phyloP scores from a whole-genome alignment of 2,329 filamentous ascomycete species.

The Gyromitra esculenta region DNA sequence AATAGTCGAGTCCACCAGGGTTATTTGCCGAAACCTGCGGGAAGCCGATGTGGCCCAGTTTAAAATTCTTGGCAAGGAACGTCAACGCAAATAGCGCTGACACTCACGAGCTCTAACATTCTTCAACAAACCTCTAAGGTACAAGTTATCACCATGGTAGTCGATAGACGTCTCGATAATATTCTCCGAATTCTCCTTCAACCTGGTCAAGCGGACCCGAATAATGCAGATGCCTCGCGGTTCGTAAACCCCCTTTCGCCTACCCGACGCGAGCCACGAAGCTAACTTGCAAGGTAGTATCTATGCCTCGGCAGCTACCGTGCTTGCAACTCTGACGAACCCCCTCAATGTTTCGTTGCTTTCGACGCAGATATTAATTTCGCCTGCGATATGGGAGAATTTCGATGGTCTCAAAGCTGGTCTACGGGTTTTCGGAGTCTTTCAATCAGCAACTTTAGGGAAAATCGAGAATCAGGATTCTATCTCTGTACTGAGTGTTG shows the following conservation, averaged over 20 bases:
- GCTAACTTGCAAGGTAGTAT: slow-evolving; percentile 58
- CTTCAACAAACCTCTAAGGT: slow-evolving; percentile 10
- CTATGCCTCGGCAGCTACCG: slow-evolving; percentile 72
- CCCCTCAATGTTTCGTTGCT: slow-evolving; percentile 78
- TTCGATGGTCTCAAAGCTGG: slow-evolving; percentile 71
- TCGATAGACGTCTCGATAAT: slow-evolving; percentile 54
- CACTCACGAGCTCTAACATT: slow-evolving; percentile 32
- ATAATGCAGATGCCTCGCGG: slow-evolving; percentile 53
- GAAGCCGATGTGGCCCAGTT: slow-evolving; percentile 14
- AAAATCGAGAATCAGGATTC: slow-evolving; percentile 62
- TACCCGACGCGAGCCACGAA: slow-evolving; percentile 12
- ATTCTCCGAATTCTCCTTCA: slow-evolving; percentile 55
- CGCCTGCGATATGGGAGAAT: slow-evolving; percentile 74
- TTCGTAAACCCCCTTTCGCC: slow-evolving; percentile 22
- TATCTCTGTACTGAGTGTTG: slow-evolving; percentile 58
- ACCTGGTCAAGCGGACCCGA: slow-evolving; percentile 51
- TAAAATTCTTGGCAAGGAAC: slow-evolving; percentile 41
- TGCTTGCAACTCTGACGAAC: slow-evolving; percentile 76
- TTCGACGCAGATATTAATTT: slow-evolving; percentile 75
- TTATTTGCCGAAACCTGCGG: slow-evolving; percentile 10
- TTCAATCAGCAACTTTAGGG: slow-evolving; percentile 72
- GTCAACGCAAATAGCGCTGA: slow-evolving; percentile 39
- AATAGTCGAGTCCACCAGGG: slow-evolving; percentile 7
- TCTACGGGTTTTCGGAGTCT: slow-evolving; percentile 74
- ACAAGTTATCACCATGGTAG: slow-evolving; percentile 50